Conservation (phyloP, 192 early-diverging fungal species). For the Umbelopsis isabellina region DNA sequence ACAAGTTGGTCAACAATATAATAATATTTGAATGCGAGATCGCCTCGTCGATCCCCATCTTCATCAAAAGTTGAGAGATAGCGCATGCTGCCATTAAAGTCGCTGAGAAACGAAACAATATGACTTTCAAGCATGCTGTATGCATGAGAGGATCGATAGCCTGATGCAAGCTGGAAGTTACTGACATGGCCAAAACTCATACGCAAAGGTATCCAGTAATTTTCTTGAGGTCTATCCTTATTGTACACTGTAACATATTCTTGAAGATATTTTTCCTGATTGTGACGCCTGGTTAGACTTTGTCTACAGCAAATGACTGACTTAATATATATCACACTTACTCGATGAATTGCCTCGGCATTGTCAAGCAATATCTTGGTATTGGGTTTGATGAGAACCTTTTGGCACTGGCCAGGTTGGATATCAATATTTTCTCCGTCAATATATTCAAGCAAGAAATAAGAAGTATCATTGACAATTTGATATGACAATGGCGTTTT, state of each 20-base stretch:
- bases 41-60: slow-evolving; percentile 39
- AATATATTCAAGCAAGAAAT: slow-evolving; percentile 64
- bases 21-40: slow-evolving; percentile 67
- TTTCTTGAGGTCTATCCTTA: slow-evolving; percentile 65
- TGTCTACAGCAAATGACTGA: neutral
- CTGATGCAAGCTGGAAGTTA: slow-evolving; percentile 73
- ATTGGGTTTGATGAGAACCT: slow-evolving; percentile 56
- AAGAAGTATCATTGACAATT: slow-evolving; percentile 74
- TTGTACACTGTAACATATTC: slow-evolving; percentile 78
- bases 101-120: slow-evolving; percentile 62
- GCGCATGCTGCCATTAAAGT: slow-evolving; percentile 53
- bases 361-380: slow-evolving; percentile 59
- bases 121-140: slow-evolving; percentile 67
- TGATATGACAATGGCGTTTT: slow-evolving; percentile 61
- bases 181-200: slow-evolving; percentile 71
- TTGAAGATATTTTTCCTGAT: slow-evolving; percentile 73
- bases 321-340: slow-evolving; percentile 33
- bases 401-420: slow-evolving; percentile 36
- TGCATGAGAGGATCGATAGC: slow-evolving; percentile 60
- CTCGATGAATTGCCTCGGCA: slow-evolving; percentile 61
- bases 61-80: slow-evolving; percentile 24
- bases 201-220: slow-evolving; percentile 64
- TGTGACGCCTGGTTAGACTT: neutral
- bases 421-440: slow-evolving; percentile 39
- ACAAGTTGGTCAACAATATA: slow-evolving; percentile 80